Evolutionary conservation across 75 land plant genomes (phyloP).

Genomic region (Cryptomeria japonica): DNA sequence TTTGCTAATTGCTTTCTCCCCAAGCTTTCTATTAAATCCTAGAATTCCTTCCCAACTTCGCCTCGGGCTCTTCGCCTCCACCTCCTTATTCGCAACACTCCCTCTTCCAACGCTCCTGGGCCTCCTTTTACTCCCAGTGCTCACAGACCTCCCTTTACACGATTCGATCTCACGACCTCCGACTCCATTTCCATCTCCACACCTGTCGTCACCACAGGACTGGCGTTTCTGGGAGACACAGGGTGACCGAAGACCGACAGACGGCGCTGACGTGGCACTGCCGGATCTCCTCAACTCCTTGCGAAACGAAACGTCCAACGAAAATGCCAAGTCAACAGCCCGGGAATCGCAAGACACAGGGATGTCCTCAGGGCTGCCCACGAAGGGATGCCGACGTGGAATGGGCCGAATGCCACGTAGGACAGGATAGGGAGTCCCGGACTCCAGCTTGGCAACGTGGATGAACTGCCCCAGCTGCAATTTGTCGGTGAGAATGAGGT

Average conservation of each 20-base stretch:
- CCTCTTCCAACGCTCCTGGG: not conserved
- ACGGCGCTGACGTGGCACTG: not conserved
- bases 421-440: conserved; percentile 81
- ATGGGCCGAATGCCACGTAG: conserved; percentile 62
- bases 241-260: not conserved
- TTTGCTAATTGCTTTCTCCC: not conserved
- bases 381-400: conserved; percentile 52
- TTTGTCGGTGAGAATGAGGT: conserved; percentile 81
- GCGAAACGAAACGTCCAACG: not conserved
- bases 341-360: conserved; percentile 33
- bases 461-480: conserved; percentile 91
- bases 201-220: not conserved
- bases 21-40: not conserved
- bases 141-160: not conserved
- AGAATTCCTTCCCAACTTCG: not conserved
- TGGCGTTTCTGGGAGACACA: conserved; percentile 10
- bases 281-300: not conserved
- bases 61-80: not conserved
- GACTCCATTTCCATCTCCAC: not conserved
- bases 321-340: not conserved
- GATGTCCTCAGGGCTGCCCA: conserved; percentile 50
- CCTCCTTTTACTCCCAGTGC: not conserved
- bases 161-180: not conserved
- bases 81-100: not conserved
- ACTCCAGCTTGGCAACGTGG: conserved; percentile 68